Percentiles rank a stretch among this genome's conserved stretches.
Conservation (phyloP, 305 asterid genomes). For the Solanum hybrid region DNA sequence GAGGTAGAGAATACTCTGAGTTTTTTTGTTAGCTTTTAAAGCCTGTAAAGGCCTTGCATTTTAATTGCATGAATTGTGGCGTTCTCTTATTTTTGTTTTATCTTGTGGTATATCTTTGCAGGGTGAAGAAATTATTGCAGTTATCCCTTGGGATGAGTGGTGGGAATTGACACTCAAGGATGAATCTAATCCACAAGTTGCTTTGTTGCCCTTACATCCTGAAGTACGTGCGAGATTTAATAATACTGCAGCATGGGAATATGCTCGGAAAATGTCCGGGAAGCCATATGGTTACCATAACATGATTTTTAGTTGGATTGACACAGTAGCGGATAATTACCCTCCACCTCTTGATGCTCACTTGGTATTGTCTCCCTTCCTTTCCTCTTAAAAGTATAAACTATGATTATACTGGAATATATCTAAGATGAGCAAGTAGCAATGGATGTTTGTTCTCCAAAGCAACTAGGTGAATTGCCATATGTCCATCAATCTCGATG, state of each 20-base stretch:
- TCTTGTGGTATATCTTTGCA: constrained; percentile 19
- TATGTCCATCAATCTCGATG: not conserved
- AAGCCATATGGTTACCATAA: constrained; percentile 98
- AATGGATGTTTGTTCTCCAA: not conserved
- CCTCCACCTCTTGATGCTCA: constrained; percentile 99
- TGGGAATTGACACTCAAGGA: constrained; percentile 85
- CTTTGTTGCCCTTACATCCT: constrained; percentile 84
- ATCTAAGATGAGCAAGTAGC: not conserved
- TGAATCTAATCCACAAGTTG: constrained; percentile 84
- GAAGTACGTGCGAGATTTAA: constrained; percentile 71
- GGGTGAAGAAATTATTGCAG: constrained; percentile 92
- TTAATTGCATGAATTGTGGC: not conserved
- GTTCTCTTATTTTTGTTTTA: not conserved
- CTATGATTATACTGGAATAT: not conserved
- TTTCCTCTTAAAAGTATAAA: not conserved
- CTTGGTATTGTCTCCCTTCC: constrained; percentile 48
- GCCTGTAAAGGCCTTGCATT: not conserved
- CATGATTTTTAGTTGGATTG: constrained; percentile 99
- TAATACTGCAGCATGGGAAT: constrained; percentile 85
- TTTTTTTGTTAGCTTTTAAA: not conserved
- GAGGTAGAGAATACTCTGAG: not conserved
- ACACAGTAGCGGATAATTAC: constrained; percentile 77
- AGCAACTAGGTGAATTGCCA: not conserved
- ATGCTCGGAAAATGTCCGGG: constrained; percentile 82
- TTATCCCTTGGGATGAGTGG: constrained; percentile 97